Percentiles rank a stretch among this genome's conserved stretches.
Evolutionary conservation across 2,329 filamentous ascomycete genomes (phyloP).

Genomic region (Colletotrichum endophyticum): DNA sequence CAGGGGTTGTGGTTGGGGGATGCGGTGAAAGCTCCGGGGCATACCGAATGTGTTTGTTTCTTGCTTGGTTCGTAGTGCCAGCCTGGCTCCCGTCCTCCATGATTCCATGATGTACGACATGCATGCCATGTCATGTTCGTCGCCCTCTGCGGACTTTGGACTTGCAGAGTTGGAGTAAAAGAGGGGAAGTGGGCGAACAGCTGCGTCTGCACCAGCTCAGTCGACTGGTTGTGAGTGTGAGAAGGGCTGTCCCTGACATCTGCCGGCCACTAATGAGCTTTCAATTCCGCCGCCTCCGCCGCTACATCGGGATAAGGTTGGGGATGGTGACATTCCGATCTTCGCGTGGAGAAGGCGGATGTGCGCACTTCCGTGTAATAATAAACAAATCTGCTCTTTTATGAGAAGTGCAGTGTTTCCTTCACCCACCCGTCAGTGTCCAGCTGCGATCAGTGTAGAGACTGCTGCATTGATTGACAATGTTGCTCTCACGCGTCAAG

Average conservation of each 20-base stretch:
- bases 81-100: not conserved
- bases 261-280: conserved; percentile 7
- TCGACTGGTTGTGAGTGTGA: not conserved
- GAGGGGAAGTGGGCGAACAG: not conserved
- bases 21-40: not conserved
- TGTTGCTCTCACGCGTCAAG: conserved; percentile 12
- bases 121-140: not conserved
- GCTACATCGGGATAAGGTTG: not conserved
- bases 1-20: not conserved
- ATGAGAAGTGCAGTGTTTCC: not conserved
- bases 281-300: conserved; percentile 20
- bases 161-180: not conserved
- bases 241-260: not conserved
- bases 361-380: not conserved
- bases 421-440: not conserved
- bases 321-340: not conserved
- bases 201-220: not conserved
- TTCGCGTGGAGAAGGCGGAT: not conserved
- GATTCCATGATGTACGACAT: not conserved
- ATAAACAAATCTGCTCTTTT: not conserved
- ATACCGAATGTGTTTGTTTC: not conserved
- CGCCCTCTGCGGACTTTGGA: not conserved
- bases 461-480: not conserved
- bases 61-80: not conserved
- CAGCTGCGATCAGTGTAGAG: not conserved